Conservation (phyloP, 1,284 basidiomycete species). For the Stereum hirsutum region DNA sequence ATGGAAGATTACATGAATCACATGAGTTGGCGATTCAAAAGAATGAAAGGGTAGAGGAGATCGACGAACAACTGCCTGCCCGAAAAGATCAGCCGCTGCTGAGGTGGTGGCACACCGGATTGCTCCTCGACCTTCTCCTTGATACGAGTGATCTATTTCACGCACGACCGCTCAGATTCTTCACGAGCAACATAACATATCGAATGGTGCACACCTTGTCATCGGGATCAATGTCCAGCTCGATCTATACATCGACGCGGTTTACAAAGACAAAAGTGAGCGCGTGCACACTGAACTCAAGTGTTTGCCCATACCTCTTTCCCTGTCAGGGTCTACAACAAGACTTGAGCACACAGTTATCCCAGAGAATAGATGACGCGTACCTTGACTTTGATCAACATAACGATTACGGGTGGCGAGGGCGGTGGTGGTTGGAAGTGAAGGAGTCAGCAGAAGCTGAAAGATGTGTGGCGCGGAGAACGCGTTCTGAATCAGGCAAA, state of each 20-base stretch:
- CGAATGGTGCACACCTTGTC: slow-evolving; percentile 59
- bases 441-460: too few species aligned
- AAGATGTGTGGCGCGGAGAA: too few species aligned
- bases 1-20: background rate
- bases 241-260: slow-evolving; percentile 50
- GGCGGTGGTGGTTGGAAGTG: too few species aligned
- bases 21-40: background rate
- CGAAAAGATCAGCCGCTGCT: slow-evolving; percentile 92
- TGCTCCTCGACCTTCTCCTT: slow-evolving; percentile 99
- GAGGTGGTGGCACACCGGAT: slow-evolving; percentile 94
- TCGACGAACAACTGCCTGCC: slow-evolving; percentile 89
- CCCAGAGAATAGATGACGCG: slow-evolving; percentile 9
- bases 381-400: slow-evolving; percentile 83
- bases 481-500: too few species aligned
- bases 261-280: background rate
- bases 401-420: too few species aligned
- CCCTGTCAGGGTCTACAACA: slow-evolving; percentile 75
- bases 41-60: background rate
- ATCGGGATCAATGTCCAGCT: slow-evolving; percentile 90
- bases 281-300: slow-evolving; percentile 10
- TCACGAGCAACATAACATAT: background rate
- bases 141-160: slow-evolving; percentile 77
- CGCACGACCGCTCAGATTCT: too few species aligned
- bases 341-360: slow-evolving; percentile 6
- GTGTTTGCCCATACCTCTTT: slow-evolving; percentile 62